A percentile compares a stretch with the other conserved stretches of the same genome.
Evolutionary conservation across 495 filamentous ascomycete genomes (phyloP).

Genomic region (Penicillium riverlandense): DNA sequence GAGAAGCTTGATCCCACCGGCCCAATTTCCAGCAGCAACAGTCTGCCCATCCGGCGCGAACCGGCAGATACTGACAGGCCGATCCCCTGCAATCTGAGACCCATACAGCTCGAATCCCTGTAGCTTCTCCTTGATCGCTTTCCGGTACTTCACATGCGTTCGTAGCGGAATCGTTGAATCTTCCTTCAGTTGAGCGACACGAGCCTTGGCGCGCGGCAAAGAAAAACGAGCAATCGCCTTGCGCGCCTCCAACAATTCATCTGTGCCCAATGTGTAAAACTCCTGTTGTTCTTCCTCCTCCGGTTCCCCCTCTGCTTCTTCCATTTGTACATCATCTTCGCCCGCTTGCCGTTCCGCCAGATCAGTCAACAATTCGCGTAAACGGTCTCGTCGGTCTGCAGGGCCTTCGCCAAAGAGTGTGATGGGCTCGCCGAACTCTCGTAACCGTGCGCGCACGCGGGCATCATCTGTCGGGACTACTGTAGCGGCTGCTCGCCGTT

Average conservation of each 20-base stretch:
- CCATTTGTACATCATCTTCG: slow-evolving; percentile 61
- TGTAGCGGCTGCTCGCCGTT: slow-evolving; percentile 79
- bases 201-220: slow-evolving; percentile 68
- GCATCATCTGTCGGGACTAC: slow-evolving; percentile 95
- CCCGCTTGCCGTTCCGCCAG: slow-evolving; percentile 57
- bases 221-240: slow-evolving; percentile 80
- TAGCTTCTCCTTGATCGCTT: slow-evolving; percentile 77
- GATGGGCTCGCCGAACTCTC: slow-evolving; percentile 83
- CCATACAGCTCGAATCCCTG: slow-evolving; percentile 82
- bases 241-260: slow-evolving; percentile 68
- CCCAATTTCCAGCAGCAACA: slow-evolving; percentile 88
- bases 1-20: slow-evolving; percentile 77
- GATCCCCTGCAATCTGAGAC: slow-evolving; percentile 84
- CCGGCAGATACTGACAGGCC: slow-evolving; percentile 81
- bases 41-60: slow-evolving; percentile 82
- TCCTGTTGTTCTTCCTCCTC: slow-evolving; percentile 72
- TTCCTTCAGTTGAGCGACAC: slow-evolving; percentile 66
- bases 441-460: slow-evolving; percentile 69
- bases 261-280: slow-evolving; percentile 81
- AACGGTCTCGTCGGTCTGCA: slow-evolving; percentile 74
- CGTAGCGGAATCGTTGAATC: slow-evolving; percentile 78
- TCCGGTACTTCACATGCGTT: slow-evolving; percentile 85
- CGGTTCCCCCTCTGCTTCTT: slow-evolving; percentile 35
- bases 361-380: slow-evolving; percentile 72
- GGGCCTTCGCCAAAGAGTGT: slow-evolving; percentile 94